Evolutionary conservation across 2,329 filamentous ascomycete genomes (phyloP).

Genomic region (Plectosphaerella sp.): DNA sequence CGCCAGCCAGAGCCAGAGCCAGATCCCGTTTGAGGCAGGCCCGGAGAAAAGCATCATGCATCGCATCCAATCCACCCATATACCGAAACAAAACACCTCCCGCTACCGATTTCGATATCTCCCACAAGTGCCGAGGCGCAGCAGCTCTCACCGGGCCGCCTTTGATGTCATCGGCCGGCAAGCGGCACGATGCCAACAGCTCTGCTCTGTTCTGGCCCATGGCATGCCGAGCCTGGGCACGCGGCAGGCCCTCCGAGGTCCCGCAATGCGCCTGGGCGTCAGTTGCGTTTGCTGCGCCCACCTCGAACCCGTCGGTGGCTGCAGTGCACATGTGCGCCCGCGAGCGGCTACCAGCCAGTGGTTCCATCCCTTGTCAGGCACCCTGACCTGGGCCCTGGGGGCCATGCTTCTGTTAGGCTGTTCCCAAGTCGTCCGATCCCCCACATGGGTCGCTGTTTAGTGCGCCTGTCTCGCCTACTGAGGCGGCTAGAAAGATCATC

Average conservation of each 20-base stretch:
- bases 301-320: too few species aligned
- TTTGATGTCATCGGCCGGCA: slow-evolving; percentile 10
- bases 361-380: too few species aligned
- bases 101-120: not conserved
- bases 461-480: not conserved
- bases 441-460: not conserved
- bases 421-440: not conserved
- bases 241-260: not conserved
- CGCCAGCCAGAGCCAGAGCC: too few species aligned
- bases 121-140: not conserved
- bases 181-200: not conserved
- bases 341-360: too few species aligned
- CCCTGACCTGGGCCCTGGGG: too few species aligned
- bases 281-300: too few species aligned
- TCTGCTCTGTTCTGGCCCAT: too few species aligned
- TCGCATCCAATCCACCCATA: not conserved
- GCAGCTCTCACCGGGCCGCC: not conserved
- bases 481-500: too few species aligned
- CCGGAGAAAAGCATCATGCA: too few species aligned
- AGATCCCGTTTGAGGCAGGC: not conserved
- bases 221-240: not conserved
- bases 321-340: too few species aligned
- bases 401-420: too few species aligned
- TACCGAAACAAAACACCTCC: not conserved
- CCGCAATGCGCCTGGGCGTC: not conserved